These are phyloP conservation scores for Biscutella laevigata DNA, from an alignment of 441 rosid species.

Conservation along the genomic window DNA sequence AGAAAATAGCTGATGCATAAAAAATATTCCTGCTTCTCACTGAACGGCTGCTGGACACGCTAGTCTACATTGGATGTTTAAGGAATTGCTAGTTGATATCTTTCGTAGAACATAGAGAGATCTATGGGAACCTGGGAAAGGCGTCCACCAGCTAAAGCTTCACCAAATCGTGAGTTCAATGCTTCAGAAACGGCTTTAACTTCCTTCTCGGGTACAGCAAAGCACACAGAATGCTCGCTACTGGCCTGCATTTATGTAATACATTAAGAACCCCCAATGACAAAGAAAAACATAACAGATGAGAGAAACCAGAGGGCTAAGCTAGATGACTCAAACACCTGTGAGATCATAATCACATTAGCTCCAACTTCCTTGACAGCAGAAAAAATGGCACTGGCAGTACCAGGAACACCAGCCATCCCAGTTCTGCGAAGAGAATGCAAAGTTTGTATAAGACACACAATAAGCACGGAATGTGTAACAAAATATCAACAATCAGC, in stretches of 20 bases:
- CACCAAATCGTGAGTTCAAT: conserved; percentile 63
- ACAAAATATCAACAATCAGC: conserved; percentile 22
- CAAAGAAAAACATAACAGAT: conserved; percentile 21
- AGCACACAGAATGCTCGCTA: conserved; percentile 95
- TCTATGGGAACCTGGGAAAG: conserved; percentile 68
- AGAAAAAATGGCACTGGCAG: conserved; percentile 84
- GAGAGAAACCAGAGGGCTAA: conserved; percentile 9
- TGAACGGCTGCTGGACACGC: background rate
- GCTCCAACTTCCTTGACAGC: conserved; percentile 97
- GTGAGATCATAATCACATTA: conserved; percentile 94
- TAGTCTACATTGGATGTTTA: background rate
- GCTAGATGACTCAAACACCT: conserved; percentile 34
- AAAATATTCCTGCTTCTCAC: background rate
- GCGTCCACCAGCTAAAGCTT: conserved; percentile 87
- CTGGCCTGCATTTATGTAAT: conserved; percentile 73
- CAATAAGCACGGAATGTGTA: background rate
- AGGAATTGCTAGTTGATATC: conserved; percentile 1
- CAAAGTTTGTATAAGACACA: conserved; percentile 10
- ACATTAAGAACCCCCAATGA: conserved; percentile 50
- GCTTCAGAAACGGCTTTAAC: conserved; percentile 85
- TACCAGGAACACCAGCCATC: conserved; percentile 99
- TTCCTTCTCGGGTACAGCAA: conserved; percentile 96
- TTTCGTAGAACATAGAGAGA: background rate
- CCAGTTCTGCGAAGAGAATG: conserved; percentile 55
- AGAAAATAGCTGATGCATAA: conserved; percentile 6